A percentile compares a stretch with the other conserved stretches of the same genome.
Conservation (phyloP, 23 red algal species). For the Gracilaria domingensis region DNA sequence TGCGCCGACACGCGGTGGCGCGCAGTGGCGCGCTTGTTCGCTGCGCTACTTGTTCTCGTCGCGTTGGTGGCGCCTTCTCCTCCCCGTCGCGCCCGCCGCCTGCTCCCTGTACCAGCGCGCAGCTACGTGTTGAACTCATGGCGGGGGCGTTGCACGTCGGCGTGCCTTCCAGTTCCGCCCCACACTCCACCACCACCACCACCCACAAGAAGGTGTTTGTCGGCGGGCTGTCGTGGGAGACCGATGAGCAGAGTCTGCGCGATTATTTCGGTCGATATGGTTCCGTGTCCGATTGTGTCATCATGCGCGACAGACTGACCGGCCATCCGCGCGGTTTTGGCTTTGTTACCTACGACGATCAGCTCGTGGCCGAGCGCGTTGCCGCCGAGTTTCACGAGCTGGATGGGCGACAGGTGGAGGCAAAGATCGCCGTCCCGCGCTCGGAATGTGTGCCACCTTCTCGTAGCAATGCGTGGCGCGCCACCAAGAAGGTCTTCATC, state of each 20-base stretch:
- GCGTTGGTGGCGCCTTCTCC: too few relatives aligned
- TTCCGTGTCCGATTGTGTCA: conserved; percentile 80
- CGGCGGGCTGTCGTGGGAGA: conserved; percentile 98
- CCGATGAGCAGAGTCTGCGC: conserved; percentile 82
- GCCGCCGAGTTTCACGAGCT: conserved; percentile 87
- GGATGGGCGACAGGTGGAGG: conserved; percentile 95
- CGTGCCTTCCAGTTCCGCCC: background rate
- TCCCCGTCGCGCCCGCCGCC: too few relatives aligned
- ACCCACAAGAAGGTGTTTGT: conserved; percentile 91
- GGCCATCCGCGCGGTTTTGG: conserved; percentile 98
- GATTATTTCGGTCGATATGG: conserved; percentile 89
- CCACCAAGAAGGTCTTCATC: conserved; percentile 91
- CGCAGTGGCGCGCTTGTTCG: too few relatives aligned
- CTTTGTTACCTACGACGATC: conserved; percentile 92
- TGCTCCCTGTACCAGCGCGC: too few relatives aligned
- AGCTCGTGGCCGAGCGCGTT: conserved; percentile 78
- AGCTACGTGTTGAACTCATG: background rate
- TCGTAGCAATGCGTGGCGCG: conserved; percentile 53
- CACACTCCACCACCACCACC: background rate
- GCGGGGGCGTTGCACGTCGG: background rate
- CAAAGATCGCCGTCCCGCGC: conserved; percentile 92
- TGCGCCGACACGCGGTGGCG: background rate
- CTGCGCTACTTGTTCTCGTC: too few relatives aligned
- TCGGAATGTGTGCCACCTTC: conserved; percentile 68
- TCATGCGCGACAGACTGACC: conserved; percentile 92